These are phyloP conservation scores for Rhododendron griersonianum DNA, from an alignment of 148 eudicot species.

Conservation along the genomic window DNA sequence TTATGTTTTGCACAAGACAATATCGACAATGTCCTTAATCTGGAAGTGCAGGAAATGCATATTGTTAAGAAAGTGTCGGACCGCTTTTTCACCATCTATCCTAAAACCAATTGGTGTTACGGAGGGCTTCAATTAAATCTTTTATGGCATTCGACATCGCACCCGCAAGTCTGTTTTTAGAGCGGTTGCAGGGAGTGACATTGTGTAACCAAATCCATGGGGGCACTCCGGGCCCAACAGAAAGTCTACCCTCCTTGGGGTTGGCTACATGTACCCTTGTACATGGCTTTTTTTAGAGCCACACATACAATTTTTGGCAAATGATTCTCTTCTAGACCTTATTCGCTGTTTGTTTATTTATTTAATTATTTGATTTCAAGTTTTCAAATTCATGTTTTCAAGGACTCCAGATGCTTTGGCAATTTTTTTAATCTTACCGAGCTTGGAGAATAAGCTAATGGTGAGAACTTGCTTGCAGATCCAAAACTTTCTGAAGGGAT, in stretches of 20 bases:
- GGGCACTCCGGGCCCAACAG: too few species aligned
- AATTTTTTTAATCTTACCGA: not conserved
- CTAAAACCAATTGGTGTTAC: too few species aligned
- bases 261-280: not conserved
- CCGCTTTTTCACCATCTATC: too few species aligned
- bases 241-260: not conserved
- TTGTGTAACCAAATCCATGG: too few species aligned
- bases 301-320: not conserved
- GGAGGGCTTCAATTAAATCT: too few species aligned
- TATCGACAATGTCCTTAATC: not conserved
- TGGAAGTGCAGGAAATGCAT: not conserved
- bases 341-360: not conserved
- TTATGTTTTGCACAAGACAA: not conserved
- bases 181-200: too few species aligned
- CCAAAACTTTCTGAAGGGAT: slow-evolving; percentile 53
- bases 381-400: not conserved
- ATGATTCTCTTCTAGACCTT: not conserved
- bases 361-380: not conserved
- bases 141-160: too few species aligned
- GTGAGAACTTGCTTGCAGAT: slow-evolving; percentile 40
- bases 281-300: not conserved
- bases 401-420: not conserved
- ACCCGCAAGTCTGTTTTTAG: too few species aligned
- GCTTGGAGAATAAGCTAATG: not conserved
- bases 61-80: not conserved